A percentile compares a stretch with the other conserved stretches of the same genome.
Conservation (phyloP, 768 basidiomycete genomes). For the Infundibulicybe gibba region DNA sequence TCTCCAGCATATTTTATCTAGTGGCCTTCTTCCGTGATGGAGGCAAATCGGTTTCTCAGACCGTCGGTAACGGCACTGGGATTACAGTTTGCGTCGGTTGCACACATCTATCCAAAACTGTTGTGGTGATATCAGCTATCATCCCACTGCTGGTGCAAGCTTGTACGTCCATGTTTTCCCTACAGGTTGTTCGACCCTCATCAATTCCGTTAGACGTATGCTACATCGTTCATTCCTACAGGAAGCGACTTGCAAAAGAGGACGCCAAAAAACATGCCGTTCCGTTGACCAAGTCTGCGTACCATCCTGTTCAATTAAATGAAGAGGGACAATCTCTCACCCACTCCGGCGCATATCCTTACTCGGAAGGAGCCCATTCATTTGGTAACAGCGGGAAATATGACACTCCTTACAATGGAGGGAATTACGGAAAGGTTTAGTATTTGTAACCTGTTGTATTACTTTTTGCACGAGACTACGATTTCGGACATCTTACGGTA, state of each 20-base stretch:
- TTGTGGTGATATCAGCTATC: constrained; percentile 25
- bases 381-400: no score
- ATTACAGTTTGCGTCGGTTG: constrained; percentile 26
- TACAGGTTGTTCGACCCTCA: not conserved
- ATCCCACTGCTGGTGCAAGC: constrained; percentile 33
- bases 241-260: constrained; percentile 25
- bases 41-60: constrained; percentile 15
- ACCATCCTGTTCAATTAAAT: constrained; percentile 3
- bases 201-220: constrained; percentile 27
- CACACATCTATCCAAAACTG: constrained; percentile 21
- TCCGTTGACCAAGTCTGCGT: constrained; percentile 9
- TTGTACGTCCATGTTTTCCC: constrained; percentile 24
- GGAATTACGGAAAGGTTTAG: no score
- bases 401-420: no score
- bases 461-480: no score
- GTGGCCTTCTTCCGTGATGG: constrained; percentile 27
- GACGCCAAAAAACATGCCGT: constrained; percentile 17
- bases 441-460: no score
- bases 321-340: no score
- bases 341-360: no score
- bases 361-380: no score
- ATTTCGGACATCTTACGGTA: no score
- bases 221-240: constrained; percentile 32
- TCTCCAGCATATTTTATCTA: constrained; percentile 25
- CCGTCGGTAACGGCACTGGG: constrained; percentile 14